Conservation (phyloP, 345 rosid genomes). For the Chamaenerion angustifolium region DNA sequence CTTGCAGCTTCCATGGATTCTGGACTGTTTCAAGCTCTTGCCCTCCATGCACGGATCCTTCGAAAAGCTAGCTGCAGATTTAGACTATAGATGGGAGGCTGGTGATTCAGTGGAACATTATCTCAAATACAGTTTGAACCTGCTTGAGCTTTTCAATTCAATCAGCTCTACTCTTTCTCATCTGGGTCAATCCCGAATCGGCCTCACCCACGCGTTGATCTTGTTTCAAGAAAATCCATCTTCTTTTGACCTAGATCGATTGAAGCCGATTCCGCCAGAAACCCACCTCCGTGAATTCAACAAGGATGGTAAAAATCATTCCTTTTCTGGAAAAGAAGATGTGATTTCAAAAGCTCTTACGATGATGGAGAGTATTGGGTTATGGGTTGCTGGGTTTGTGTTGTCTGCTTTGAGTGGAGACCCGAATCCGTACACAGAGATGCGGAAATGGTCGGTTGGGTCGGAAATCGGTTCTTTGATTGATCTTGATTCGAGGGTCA, state of each 20-base stretch:
- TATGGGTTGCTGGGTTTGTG: slow-evolving; percentile 29
- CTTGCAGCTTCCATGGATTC: slow-evolving; percentile 30
- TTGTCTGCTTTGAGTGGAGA: slow-evolving; percentile 35
- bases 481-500: slow-evolving; percentile 16
- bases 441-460: slow-evolving; percentile 11
- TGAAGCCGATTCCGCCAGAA: slow-evolving; percentile 19
- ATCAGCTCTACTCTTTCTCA: slow-evolving; percentile 29
- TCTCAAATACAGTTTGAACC: slow-evolving; percentile 29
- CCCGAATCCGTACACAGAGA: slow-evolving; percentile 21
- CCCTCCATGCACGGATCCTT: slow-evolving; percentile 32
- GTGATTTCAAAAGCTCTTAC: slow-evolving; percentile 27
- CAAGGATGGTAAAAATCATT: neutral
- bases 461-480: slow-evolving; percentile 13
- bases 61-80: slow-evolving; percentile 29
- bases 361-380: slow-evolving; percentile 26
- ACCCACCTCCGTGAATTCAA: slow-evolving; percentile 1
- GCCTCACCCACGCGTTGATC: slow-evolving; percentile 27
- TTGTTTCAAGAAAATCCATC: slow-evolving; percentile 25
- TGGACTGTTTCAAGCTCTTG: slow-evolving; percentile 27
- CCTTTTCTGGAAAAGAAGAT: slow-evolving; percentile 20
- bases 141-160: slow-evolving; percentile 35
- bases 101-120: slow-evolving; percentile 20
- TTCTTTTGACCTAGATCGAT: slow-evolving; percentile 16
- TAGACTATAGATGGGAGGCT: slow-evolving; percentile 38
- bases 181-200: slow-evolving; percentile 30